Evolutionary conservation across 2,329 filamentous ascomycete genomes (phyloP), one percentile per base, ranked within the genome.

Genomic region (Biscogniauxia sp.): DNA sequence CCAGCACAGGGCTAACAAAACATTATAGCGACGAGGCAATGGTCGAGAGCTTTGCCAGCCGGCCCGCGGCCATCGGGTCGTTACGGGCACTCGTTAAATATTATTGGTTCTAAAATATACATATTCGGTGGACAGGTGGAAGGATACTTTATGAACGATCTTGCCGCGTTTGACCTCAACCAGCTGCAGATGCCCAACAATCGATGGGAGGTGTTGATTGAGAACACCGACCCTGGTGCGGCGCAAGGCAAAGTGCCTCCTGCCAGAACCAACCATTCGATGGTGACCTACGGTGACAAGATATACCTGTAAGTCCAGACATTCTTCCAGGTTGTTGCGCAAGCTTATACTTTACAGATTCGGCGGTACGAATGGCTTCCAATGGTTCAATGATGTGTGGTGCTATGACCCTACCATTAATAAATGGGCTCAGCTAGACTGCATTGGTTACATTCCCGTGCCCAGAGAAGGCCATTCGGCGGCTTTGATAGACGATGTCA

Each of bases 341-440:
- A 56, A 55, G 57, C 67, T 70, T 45, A 70, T 19, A 11, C 23
- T 20, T 45, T 49, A 25, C 67, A 95, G 91, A n/a, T 99, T 99
- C 74, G 95, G 95, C 68, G 95, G 95, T 64, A 99, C 95, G 1
- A 97, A 99, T 73, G 95, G 95, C 50, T 86, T 93, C 59, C 88
- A 91, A 70, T 99, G 95, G 96, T 99, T 98, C 79, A 99, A 98
- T 75, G 95, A 99, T 73, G 95, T 99, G 54, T 99, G 95, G 95
- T 92, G 89, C 56, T 99, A 95, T 74, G 94, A 97, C 70, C 91
- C 93, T 7, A 83, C 87, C 58, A 79, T 85, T 53, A 97, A 97
- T 75, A 79, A 84, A 59, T 99, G 95, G 95, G 79, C 87, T 9
- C 90, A 96, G 73, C 83, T 97, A 59, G 94, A 98, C 72, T 99